Base-by-base conservation (phyloP, 2,329 filamentous ascomycete genomes). In the Epichloe gansuensis region DNA sequence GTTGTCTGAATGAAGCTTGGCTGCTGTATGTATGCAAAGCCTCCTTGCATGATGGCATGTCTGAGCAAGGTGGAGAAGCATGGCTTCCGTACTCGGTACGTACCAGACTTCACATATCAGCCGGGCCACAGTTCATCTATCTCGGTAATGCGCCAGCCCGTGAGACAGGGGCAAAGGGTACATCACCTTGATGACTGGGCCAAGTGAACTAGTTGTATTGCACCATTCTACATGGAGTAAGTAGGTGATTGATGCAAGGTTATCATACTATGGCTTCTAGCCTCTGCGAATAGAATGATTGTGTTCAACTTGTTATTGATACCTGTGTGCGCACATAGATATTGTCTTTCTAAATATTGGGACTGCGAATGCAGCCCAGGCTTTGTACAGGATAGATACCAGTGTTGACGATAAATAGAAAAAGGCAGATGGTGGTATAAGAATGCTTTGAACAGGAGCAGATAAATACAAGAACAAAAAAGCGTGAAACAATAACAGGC, bases 31-130 rank as follows among this genome's bases (percentile, higher is more conserved):
- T 12, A n/a, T 35, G 41, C 42, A 45, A 25, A 13, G 21, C 42
- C 49, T 51, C 49, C 49, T 44, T 51, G 49, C 49, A 51, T 51
- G 15, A 45, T 38, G 37, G 37, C 46, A 17, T 37, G 41, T 39
- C 43, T 51, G 42, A 38, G 41, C 7, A 15, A 11, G 21, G 42
- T 51, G 41, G 41, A 17, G 49, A 21, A 21, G 15, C 11, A 15
- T 37, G 31, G 34, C 13, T 2, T 21, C n/a, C 34, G 25, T 12
- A 31, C 31, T 31, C 31, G 35, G 21, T 28, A 15, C 46, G 21
- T 28, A 15, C 13, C 31, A 25, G 7, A 21, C n/a, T 23, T 28
- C 31, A 17, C 31, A n/a, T 31, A 31, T 31, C 31, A 31, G 31
- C 31, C 9, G 17, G 7, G 6, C 23, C 17, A 44, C 21, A 5